Evolutionary conservation across 1,284 basidiomycete species (phyloP).

Genomic region (Trichosporon ovoides): DNA sequence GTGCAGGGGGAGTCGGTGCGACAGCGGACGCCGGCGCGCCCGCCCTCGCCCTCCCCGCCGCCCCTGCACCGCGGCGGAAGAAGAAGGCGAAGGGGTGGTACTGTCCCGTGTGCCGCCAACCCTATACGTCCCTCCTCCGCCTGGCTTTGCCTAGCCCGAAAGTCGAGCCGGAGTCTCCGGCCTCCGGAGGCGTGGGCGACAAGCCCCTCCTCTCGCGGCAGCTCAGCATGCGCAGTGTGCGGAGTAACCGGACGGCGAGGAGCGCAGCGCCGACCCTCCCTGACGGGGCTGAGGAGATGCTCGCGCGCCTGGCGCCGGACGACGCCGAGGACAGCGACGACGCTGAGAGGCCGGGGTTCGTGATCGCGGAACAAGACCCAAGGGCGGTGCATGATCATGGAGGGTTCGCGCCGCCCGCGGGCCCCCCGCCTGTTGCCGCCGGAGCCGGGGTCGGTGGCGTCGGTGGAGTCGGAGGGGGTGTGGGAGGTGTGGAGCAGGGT

Average conservation of each 20-base stretch:
- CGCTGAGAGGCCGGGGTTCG: too few species aligned
- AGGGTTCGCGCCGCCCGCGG: too few species aligned
- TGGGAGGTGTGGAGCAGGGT: too few species aligned
- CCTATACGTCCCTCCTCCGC: constrained; percentile 77
- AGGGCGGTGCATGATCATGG: too few species aligned
- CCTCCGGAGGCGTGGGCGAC: constrained; percentile 11
- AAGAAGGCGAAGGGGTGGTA: constrained; percentile 90
- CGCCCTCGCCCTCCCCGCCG: constrained; percentile 15
- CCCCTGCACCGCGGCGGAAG: constrained; percentile 59
- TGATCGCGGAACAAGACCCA: too few species aligned
- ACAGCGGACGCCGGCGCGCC: constrained; percentile 25
- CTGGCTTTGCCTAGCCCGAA: constrained; percentile 66
- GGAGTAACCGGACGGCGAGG: constrained; percentile 5
- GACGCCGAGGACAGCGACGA: constrained; percentile 3
- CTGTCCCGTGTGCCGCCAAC: constrained; percentile 87
- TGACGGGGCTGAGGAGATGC: constrained; percentile 46
- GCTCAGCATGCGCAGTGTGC: constrained; percentile 26
- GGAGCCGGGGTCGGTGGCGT: too few species aligned
- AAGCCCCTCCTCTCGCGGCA: constrained; percentile 23
- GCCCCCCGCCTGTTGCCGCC: too few species aligned
- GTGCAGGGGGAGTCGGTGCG: constrained; percentile 9
- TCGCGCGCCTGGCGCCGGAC: constrained; percentile 33
- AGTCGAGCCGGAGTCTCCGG: constrained; percentile 10
- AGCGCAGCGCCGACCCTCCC: constrained; percentile 44
- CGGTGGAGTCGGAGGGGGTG: too few species aligned